phyloP scores from a whole-genome alignment of 1,284 basidiomycete genomes.

The Hypsizygus ulmarius region DNA sequence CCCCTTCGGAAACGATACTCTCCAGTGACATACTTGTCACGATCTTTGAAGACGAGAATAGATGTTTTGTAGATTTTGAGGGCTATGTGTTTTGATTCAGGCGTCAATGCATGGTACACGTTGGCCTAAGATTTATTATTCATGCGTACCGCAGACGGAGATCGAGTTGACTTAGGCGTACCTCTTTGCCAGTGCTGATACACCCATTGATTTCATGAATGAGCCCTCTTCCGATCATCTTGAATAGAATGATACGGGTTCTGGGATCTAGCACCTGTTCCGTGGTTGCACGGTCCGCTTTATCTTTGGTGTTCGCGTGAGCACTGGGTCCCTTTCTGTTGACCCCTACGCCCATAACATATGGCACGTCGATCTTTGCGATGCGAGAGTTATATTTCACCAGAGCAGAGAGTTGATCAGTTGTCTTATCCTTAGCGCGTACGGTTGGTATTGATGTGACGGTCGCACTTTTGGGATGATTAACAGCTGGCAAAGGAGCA shows the following conservation, averaged over 20 bases:
- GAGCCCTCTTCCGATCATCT: conserved; percentile 87
- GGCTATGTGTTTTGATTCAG: conserved; percentile 67
- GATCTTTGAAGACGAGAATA: conserved; percentile 95
- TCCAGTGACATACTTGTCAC: conserved; percentile 90
- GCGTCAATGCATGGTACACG: conserved; percentile 84
- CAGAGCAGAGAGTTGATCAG: conserved; percentile 66
- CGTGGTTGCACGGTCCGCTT: conserved; percentile 89
- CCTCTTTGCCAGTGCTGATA: conserved; percentile 95
- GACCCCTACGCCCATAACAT: conserved; percentile 75
- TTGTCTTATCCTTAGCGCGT: conserved; percentile 49
- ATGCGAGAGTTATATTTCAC: conserved; percentile 70
- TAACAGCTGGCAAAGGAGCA: conserved; percentile 69
- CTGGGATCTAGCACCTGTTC: conserved; percentile 94
- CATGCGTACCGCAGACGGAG: conserved; percentile 10
- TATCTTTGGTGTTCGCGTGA: conserved; percentile 86
- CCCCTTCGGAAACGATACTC: conserved; percentile 94
- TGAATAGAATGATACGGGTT: conserved; percentile 87
- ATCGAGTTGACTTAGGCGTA: conserved; percentile 33
- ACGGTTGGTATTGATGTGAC: conserved; percentile 19
- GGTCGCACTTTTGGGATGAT: conserved; percentile 48
- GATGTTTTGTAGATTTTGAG: conserved; percentile 99
- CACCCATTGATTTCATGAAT: conserved; percentile 90
- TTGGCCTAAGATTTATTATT: conserved; percentile 63
- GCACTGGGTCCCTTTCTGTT: conserved; percentile 89
- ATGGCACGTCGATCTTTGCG: conserved; percentile 70